Conservation (phyloP, 225 moss, liverwort and hornwort species). For the Physcomitrium patens region DNA sequence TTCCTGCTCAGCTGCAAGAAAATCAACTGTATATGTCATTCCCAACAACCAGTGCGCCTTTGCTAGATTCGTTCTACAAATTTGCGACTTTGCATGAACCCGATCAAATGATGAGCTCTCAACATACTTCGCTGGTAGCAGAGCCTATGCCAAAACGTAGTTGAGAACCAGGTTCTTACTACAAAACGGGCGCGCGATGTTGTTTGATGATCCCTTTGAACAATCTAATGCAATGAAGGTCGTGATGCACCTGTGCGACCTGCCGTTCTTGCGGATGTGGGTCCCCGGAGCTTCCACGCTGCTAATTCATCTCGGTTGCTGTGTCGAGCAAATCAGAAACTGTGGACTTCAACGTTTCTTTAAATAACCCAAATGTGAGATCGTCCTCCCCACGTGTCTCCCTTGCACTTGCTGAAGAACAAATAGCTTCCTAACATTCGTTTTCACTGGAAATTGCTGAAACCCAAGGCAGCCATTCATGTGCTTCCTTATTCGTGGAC, state of each 20-base stretch:
- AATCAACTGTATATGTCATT: background rate
- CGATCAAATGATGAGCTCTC: no score
- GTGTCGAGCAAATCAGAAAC: background rate
- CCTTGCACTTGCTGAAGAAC: background rate
- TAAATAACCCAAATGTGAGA: no score
- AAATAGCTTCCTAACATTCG: background rate
- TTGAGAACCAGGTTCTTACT: no score
- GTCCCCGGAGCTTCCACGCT: background rate
- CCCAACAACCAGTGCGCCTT: background rate
- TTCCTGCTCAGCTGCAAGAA: slow-evolving; percentile 5
- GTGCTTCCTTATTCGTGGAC: background rate
- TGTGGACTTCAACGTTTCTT: background rate
- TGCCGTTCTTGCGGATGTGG: background rate
- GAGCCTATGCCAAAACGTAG: no score
- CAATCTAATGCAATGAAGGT: background rate
- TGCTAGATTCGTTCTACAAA: background rate
- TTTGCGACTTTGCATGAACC: background rate
- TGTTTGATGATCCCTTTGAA: background rate
- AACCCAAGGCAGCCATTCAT: no score
- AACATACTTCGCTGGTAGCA: no score
- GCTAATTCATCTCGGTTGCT: background rate
- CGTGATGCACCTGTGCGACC: background rate
- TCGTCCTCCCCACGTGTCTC: background rate
- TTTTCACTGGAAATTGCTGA: background rate
- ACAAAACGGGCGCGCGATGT: no score